phyloP scores from a whole-genome alignment of 2,329 filamentous ascomycete genomes.

The Pseudohalonectria lignicola region DNA sequence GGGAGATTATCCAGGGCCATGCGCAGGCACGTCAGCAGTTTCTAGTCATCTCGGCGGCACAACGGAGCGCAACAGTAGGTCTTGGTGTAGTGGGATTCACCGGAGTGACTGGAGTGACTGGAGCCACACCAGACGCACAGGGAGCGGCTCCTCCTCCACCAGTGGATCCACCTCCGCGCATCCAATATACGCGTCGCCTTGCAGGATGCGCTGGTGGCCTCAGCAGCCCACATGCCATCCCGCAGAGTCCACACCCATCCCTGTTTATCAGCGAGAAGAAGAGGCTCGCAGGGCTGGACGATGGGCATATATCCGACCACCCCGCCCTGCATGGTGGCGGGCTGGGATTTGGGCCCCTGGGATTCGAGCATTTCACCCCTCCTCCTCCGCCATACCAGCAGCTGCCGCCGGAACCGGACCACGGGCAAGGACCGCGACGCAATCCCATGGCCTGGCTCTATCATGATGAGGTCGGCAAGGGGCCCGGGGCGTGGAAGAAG shows the following conservation, averaged over 20 bases:
- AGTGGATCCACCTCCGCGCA: too few relatives aligned
- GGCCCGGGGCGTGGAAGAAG: constrained; percentile 39
- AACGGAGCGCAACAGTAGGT: too few relatives aligned
- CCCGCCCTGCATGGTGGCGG: too few relatives aligned
- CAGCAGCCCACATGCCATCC: too few relatives aligned
- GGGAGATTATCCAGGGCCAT: too few relatives aligned
- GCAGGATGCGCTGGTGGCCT: background rate
- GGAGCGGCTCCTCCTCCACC: background rate
- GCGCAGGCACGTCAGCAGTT: too few relatives aligned
- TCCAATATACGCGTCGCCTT: background rate
- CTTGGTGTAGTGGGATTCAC: too few relatives aligned
- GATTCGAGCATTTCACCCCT: too few relatives aligned
- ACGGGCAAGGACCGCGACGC: background rate
- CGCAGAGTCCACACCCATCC: background rate
- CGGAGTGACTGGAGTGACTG: too few relatives aligned
- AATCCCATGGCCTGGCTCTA: constrained; percentile 7
- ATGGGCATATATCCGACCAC: background rate
- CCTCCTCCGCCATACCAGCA: background rate
- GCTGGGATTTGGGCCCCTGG: too few relatives aligned
- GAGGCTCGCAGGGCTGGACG: background rate
- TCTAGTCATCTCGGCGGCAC: too few relatives aligned
- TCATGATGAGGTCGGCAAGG: constrained; percentile 1
- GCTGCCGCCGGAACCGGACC: background rate
- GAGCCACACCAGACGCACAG: background rate
- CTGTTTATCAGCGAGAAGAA: background rate